A percentile compares a stretch with the other conserved stretches of the same genome.
Conservation (phyloP, 176 grass and related monocot genomes). For the Chrysopogon serrulatus region DNA sequence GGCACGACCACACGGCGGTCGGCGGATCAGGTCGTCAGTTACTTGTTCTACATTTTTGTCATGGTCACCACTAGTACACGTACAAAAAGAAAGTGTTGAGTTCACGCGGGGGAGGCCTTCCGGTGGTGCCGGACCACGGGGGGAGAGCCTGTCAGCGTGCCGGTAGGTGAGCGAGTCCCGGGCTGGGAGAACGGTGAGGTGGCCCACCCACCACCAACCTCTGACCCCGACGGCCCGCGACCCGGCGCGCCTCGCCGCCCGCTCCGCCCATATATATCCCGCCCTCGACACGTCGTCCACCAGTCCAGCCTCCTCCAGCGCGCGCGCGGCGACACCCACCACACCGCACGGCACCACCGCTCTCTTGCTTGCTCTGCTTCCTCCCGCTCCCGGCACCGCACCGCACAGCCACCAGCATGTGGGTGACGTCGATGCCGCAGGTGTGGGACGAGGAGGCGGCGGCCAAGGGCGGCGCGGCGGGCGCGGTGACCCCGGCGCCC, state of each 20-base stretch:
- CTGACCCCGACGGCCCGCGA: background rate
- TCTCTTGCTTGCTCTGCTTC: too few relatives aligned
- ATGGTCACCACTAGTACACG: too few relatives aligned
- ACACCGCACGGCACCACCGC: background rate
- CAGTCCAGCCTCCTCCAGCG: too few relatives aligned
- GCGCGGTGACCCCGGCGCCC: conserved; percentile 29
- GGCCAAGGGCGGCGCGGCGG: background rate
- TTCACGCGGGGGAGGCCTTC: background rate
- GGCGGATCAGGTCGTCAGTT: too few relatives aligned
- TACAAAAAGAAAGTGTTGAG: too few relatives aligned
- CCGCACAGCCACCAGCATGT: background rate
- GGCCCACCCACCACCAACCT: conserved; percentile 1
- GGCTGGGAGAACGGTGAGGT: too few relatives aligned
- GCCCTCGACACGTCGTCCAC: background rate
- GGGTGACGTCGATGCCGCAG: conserved; percentile 39
- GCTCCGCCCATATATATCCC: too few relatives aligned
- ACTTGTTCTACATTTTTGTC: too few relatives aligned
- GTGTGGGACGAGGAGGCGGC: conserved; percentile 43
- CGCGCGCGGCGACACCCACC: background rate
- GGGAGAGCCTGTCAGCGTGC: background rate
- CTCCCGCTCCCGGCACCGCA: too few relatives aligned
- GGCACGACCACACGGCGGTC: too few relatives aligned
- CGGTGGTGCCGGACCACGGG: background rate
- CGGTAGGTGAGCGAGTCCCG: background rate
- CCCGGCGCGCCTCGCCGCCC: background rate